Conservation (phyloP, 495 filamentous ascomycete genomes). For the Haplographium delicatum region DNA sequence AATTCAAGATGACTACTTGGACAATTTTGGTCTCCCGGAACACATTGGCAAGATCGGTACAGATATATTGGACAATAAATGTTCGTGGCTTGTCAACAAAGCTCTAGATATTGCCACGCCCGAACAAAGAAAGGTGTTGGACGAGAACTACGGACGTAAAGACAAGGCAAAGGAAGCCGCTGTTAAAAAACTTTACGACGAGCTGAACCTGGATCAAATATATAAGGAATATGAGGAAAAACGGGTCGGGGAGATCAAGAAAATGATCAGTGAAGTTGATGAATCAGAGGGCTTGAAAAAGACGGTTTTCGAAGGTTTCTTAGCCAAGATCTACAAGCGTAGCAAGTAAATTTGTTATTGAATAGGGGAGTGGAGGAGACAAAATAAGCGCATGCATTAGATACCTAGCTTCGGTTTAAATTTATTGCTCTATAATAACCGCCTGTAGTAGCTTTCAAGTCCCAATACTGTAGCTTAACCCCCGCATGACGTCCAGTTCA, state of each 20-base stretch:
- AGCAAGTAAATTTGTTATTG: conserved; percentile 56
- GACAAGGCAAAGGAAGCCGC: conserved; percentile 69
- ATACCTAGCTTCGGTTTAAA: too few species aligned
- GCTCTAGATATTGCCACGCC: conserved; percentile 70
- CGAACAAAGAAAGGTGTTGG: conserved; percentile 75
- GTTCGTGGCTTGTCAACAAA: conserved; percentile 94
- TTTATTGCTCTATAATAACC: too few species aligned
- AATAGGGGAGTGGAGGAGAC: too few species aligned
- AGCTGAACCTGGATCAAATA: conserved; percentile 71
- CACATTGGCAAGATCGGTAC: conserved; percentile 97
- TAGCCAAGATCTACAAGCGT: conserved; percentile 95
- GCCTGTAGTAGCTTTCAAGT: too few species aligned
- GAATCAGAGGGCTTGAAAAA: conserved; percentile 83
- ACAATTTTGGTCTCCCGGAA: conserved; percentile 88
- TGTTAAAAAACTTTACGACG: conserved; percentile 83
- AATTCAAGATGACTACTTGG: conserved; percentile 96
- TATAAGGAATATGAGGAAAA: conserved; percentile 89
- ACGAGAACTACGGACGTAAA: conserved; percentile 88
- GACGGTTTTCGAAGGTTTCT: conserved; percentile 82
- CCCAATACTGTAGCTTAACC: too few species aligned
- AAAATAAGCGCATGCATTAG: too few species aligned
- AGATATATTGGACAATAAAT: conserved; percentile 99
- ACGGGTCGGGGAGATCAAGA: conserved; percentile 64
- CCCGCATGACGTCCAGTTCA: too few species aligned
- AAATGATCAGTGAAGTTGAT: conserved; percentile 72